Percentiles rank a stretch among this genome's conserved stretches.
phyloP scores from a whole-genome alignment of 2,329 filamentous ascomycete genomes.

The Coleophoma cylindrospora region DNA sequence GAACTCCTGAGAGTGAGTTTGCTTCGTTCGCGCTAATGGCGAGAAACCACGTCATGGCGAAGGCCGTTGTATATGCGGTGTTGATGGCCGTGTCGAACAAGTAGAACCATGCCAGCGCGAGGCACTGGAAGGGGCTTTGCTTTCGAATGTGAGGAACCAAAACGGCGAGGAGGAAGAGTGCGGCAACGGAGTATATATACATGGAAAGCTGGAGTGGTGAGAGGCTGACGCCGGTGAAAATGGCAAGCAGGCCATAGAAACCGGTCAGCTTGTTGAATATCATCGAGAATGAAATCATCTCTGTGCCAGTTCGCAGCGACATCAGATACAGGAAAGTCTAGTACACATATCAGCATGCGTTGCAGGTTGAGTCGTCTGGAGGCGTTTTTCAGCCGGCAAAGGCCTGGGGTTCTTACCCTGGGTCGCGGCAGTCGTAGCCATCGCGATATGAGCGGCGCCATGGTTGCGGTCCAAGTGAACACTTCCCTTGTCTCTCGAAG shows the following conservation, averaged over 20 bases:
- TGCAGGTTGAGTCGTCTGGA: too few species aligned
- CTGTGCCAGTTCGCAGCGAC: conserved; percentile 79
- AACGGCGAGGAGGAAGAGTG: conserved; percentile 62
- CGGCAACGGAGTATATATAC: conserved; percentile 80
- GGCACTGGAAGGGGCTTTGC: conserved; percentile 72
- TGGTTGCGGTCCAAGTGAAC: conserved; percentile 6
- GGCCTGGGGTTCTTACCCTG: conserved; percentile 14
- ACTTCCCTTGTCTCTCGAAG: background rate
- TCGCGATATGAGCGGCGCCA: conserved; percentile 19
- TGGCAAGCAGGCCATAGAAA: conserved; percentile 82
- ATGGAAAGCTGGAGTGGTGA: conserved; percentile 81
- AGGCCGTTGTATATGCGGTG: conserved; percentile 73
- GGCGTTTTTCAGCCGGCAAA: background rate
- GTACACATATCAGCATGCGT: conserved; percentile 9
- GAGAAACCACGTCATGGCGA: conserved; percentile 83
- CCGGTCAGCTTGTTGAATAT: conserved; percentile 91
- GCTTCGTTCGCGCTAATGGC: conserved; percentile 40
- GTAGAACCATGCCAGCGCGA: conserved; percentile 82
- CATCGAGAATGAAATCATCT: conserved; percentile 77
- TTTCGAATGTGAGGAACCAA: conserved; percentile 77
- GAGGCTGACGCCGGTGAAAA: conserved; percentile 81
- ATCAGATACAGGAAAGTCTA: conserved; percentile 84
- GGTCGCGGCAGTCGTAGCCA: conserved; percentile 24
- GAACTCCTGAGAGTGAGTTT: conserved; percentile 35
- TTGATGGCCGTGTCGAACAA: conserved; percentile 79